Conservation (phyloP, 345 rosid species). For the Alliaria petiolata region DNA sequence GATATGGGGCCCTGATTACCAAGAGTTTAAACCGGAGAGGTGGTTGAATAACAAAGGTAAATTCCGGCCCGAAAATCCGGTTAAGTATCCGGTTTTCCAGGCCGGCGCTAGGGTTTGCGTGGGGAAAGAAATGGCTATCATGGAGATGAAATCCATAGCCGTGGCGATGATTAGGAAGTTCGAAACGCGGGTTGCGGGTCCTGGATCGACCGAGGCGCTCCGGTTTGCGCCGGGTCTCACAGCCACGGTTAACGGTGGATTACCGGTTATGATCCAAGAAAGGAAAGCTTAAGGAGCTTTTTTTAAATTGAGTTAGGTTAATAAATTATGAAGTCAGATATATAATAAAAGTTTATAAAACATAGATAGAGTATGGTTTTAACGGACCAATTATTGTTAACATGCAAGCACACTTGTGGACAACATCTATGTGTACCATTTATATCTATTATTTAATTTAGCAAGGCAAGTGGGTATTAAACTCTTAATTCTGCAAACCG, state of each 20-base stretch:
- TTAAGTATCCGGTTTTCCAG: constrained; percentile 70
- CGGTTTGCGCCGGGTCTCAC: constrained; percentile 74
- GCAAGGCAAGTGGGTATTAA: constrained; percentile 10
- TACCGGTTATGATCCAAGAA: constrained; percentile 48
- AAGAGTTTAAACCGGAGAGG: constrained; percentile 69
- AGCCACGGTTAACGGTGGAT: constrained; percentile 72
- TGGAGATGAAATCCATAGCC: constrained; percentile 59
- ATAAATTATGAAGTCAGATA: not conserved
- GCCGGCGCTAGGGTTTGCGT: constrained; percentile 68
- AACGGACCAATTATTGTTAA: constrained; percentile 24
- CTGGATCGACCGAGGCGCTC: constrained; percentile 2
- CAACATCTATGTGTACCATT: constrained; percentile 22
- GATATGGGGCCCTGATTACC: constrained; percentile 66
- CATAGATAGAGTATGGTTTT: constrained; percentile 15
- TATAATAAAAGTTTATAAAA: not conserved
- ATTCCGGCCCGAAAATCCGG: constrained; percentile 48
- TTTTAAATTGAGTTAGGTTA: not conserved
- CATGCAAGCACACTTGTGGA: constrained; percentile 25
- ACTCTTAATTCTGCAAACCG: not conserved
- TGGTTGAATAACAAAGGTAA: constrained; percentile 52
- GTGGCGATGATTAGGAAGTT: constrained; percentile 46
- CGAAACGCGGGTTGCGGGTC: constrained; percentile 20
- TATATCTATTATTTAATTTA: not conserved
- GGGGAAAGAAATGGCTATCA: constrained; percentile 76
- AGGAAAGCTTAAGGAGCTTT: constrained; percentile 10